Base-by-base conservation (phyloP, 2,329 filamentous ascomycete species). In the Zymoseptoria crescenta region DNA sequence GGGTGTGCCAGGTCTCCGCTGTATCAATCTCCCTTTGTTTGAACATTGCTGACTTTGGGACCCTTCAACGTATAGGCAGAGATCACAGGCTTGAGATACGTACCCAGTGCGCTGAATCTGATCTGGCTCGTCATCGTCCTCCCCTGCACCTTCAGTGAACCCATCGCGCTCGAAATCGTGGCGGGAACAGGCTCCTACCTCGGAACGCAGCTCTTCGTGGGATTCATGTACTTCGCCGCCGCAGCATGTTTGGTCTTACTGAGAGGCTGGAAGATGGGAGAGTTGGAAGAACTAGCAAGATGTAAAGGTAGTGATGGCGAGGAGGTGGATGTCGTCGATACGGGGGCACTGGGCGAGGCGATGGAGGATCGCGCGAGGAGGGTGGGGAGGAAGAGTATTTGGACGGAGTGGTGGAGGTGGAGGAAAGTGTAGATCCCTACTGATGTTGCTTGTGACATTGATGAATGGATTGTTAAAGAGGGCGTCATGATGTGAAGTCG, bases 71-170 rank as follows among this genome's bases (percentile, higher is more conserved):
- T 24, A 24, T 24, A 24, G 24, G 87, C 87, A 2, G 89, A 93
- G 72, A 83, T 93, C 1, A 83, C 92, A 29, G 88, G 88, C 0
- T 72, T 93, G 4, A 80, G 81, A 59, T 75, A 87, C 49, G 78
- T 92, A 2, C 87, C 89, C 0, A 83, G 86, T 10, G 84, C 83
- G 65, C 73, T 93, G 48, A 88, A 84, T 56, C 78, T 93, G 19
- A 81, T 85, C 20, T 93, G 89, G 89, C 69, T 92, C 27, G 77
- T 85, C 5, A 79, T 93, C 16, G 83, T 87, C 4, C 70, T 91
- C 8, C 89, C 89, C 0, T 83, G 83, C 10, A 89, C 87, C 0
- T 91, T 82, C 62, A 79, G 77, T 2, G 80, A 83, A 62, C 75
- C 81, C 0, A 83, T 85, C 60, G 82, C 77, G 0, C 72, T 85